These are phyloP conservation scores for Rhododendron griersonianum DNA, from an alignment of 148 eudicot genomes.

Conservation along the genomic window DNA sequence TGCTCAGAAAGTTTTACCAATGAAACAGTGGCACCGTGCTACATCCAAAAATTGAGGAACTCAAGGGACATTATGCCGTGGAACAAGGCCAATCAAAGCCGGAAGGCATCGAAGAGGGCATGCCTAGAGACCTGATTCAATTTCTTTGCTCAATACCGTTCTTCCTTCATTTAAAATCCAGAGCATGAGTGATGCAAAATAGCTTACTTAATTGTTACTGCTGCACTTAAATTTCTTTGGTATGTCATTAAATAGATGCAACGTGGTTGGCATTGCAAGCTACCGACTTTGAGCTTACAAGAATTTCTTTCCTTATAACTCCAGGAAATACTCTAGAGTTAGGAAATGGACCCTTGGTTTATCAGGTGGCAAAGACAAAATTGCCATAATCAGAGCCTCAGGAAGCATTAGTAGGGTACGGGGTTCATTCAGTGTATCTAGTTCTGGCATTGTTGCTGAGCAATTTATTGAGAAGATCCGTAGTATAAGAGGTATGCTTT, in stretches of 20 bases:
- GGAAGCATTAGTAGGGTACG: slow-evolving; percentile 83
- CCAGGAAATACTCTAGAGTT: slow-evolving; percentile 73
- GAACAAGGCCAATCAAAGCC: neutral
- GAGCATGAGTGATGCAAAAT: neutral
- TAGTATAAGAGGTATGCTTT: slow-evolving; percentile 58
- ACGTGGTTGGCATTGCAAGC: neutral
- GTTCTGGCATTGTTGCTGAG: slow-evolving; percentile 70
- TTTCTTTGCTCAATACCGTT: neutral
- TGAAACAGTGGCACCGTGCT: neutral
- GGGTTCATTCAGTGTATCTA: slow-evolving; percentile 48
- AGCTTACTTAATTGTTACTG: neutral
- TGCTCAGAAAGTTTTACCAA: neutral
- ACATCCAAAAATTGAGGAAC: neutral
- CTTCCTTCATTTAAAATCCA: neutral
- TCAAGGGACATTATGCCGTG: neutral
- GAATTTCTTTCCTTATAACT: slow-evolving; percentile 4
- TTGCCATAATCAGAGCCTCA: slow-evolving; percentile 89
- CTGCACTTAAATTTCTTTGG: neutral
- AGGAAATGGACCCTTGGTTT: slow-evolving; percentile 83
- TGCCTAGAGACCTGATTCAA: neutral
- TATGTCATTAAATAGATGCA: neutral
- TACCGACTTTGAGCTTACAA: neutral
- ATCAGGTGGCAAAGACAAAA: slow-evolving; percentile 71
- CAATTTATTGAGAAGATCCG: slow-evolving; percentile 80
- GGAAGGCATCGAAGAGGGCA: neutral